Conservation (phyloP, 2,329 filamentous ascomycete species). For the Fusarium napiforme region DNA sequence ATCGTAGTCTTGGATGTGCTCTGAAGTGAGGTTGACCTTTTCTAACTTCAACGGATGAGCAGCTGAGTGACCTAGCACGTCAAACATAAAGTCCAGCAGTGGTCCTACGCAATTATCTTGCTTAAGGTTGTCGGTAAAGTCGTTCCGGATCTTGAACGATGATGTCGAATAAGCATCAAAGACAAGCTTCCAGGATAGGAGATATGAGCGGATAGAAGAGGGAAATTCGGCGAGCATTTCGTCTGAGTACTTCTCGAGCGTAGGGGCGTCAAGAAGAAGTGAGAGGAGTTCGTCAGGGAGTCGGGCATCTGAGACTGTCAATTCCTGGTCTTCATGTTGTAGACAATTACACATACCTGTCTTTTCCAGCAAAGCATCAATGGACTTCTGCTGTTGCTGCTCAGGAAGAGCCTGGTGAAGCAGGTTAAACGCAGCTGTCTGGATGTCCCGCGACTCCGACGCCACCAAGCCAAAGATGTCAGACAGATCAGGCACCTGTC, state of each 20-base stretch:
- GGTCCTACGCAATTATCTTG: constrained; percentile 74
- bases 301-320: constrained; percentile 62
- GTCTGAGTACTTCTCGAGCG: constrained; percentile 73
- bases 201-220: constrained; percentile 76
- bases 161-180: constrained; percentile 86
- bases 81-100: constrained; percentile 82
- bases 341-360: constrained; percentile 53
- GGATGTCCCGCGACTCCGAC: constrained; percentile 78
- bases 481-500: constrained; percentile 70
- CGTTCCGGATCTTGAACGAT: constrained; percentile 82
- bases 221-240: constrained; percentile 76
- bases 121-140: constrained; percentile 84
- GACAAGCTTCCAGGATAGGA: constrained; percentile 88
- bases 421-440: constrained; percentile 82
- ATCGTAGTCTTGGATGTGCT: constrained; percentile 67
- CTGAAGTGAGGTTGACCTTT: constrained; percentile 68
- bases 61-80: constrained; percentile 82
- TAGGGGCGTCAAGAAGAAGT: constrained; percentile 81
- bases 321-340: not conserved
- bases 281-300: constrained; percentile 88
- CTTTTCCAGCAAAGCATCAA: constrained; percentile 80
- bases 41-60: constrained; percentile 80
- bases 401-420: constrained; percentile 83
- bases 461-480: constrained; percentile 82
- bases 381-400: constrained; percentile 81